Conservation (phyloP, 1,139 yeast species). For the Pneumocystis sp. region DNA sequence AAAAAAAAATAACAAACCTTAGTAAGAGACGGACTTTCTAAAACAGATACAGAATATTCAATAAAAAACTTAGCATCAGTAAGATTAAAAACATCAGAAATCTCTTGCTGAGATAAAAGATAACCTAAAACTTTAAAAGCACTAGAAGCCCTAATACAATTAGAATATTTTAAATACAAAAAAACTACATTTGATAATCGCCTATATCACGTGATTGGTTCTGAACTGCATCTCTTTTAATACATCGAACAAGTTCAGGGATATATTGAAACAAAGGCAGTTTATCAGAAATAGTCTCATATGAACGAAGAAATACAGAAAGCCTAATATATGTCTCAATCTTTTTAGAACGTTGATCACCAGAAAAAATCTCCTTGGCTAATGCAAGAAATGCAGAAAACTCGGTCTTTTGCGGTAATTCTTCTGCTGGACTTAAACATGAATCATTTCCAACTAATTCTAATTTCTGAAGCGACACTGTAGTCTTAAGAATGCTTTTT, state of each 20-base stretch:
- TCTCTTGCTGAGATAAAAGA: slow-evolving; percentile 9
- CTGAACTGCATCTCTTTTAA: slow-evolving; percentile 12
- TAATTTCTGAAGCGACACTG: slow-evolving; percentile 3
- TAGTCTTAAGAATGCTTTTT: slow-evolving; percentile 4
- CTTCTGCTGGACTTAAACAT: not conserved
- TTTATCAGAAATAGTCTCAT: slow-evolving; percentile 5
- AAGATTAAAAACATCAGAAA: slow-evolving; percentile 11
- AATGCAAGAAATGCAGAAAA: slow-evolving; percentile 1
- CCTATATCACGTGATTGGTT: not conserved
- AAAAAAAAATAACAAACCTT: slow-evolving; percentile 8
- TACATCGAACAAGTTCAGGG: slow-evolving; percentile 8
- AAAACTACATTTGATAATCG: not conserved
- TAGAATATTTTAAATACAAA: slow-evolving; percentile 5
- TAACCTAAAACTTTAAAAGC: slow-evolving; percentile 13
- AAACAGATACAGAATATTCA: slow-evolving; percentile 8
- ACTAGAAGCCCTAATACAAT: slow-evolving; percentile 8
- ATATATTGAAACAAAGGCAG: slow-evolving; percentile 5
- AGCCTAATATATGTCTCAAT: slow-evolving; percentile 7
- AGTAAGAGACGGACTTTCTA: slow-evolving; percentile 11
- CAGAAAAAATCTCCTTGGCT: slow-evolving; percentile 1
- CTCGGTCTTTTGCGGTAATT: not conserved
- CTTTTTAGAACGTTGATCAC: slow-evolving; percentile 4
- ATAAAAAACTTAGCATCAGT: slow-evolving; percentile 10
- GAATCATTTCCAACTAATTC: not conserved
- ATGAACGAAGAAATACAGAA: slow-evolving; percentile 4